Evolutionary conservation across 306 rosid genomes (phyloP), one percentile per base, ranked within the genome.

Genomic region (Prunus mira): DNA sequence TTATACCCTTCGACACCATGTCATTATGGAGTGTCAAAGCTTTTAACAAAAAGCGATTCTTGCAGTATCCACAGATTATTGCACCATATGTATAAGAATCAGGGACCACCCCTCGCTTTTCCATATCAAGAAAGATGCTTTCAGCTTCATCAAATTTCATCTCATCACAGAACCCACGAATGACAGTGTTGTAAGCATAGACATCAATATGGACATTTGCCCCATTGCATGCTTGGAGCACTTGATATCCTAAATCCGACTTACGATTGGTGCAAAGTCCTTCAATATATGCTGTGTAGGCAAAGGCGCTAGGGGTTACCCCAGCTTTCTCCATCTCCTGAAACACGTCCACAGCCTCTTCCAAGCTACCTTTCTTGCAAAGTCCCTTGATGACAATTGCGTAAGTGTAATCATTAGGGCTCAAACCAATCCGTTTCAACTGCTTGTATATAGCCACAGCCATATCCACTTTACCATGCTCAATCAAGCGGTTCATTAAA

Each of bases 101-200:
- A 38, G 89, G 90, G 75, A 86, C 83, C 61, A 91, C 5, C 71
- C 96, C 98, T 62, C 83, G 72, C 34, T 67, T 84, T 85, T 84
- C 79, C 96, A 94, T 87, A 75, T 90, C 94, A 32, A 65, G 67
- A 81, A 90, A 58, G 17, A 90, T 87, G 9, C 30, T 63, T 77
- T 81, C 90, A 38, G 97, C 97, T 63, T 86, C 82, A 38, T 82
- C 82, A 47, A 91, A 25, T 62, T 86, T 82, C 93, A 82, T 82
- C 82, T 88, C 89, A n/a, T 85, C 80, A 82, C 94, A 88, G 84
- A 90, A 91, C 14, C 94, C 97, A 25, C 89, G 93, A 61, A 94
- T 82, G 63, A 94, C 86, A 0, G 69, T 87, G 1, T 69, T 62
- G 71, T 90, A 90, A 3, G 91, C 90, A 82, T 83, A 90, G 46